Evolutionary conservation across 306 rosid genomes (phyloP).

Genomic region (Lotus japonicus): DNA sequence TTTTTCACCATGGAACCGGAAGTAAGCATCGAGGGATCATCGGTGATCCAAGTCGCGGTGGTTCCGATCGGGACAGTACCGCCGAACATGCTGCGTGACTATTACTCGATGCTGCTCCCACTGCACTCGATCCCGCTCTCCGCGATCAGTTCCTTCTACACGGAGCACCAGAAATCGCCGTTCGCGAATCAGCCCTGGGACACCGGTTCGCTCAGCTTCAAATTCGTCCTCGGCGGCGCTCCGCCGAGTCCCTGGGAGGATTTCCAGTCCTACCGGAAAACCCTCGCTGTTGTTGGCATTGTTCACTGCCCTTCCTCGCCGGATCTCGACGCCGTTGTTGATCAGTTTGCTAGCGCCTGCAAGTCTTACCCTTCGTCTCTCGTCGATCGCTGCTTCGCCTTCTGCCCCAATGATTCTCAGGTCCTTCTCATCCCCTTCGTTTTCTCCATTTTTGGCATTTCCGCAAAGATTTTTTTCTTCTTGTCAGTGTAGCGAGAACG

Average conservation of each 20-base stretch:
- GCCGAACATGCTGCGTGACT: conserved; percentile 56
- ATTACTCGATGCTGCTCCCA: conserved; percentile 69
- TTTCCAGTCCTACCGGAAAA: conserved; percentile 85
- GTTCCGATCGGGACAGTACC: conserved; percentile 81
- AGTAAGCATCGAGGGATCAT: conserved; percentile 82
- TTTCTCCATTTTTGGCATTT: background rate
- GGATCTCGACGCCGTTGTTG: conserved; percentile 57
- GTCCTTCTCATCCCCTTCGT: background rate
- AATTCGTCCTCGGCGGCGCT: conserved; percentile 78
- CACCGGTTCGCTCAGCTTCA: conserved; percentile 73
- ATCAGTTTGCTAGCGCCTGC: conserved; percentile 43
- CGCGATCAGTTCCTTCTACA: conserved; percentile 77
- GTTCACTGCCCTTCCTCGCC: conserved; percentile 94
- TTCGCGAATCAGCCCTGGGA: conserved; percentile 93
- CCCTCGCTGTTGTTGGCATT: conserved; percentile 74
- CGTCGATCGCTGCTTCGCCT: conserved; percentile 82
- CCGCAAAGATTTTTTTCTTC: background rate
- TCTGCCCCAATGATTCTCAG: conserved; percentile 87
- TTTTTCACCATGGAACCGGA: conserved; percentile 72
- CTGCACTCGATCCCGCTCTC: conserved; percentile 81
- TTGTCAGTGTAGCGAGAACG: too few species aligned
- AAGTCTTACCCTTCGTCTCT: conserved; percentile 65
- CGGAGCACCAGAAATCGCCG: conserved; percentile 93
- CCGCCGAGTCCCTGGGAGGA: conserved; percentile 95
- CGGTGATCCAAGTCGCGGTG: conserved; percentile 85